These are phyloP conservation scores for Xylariaceae sp. DNA, from an alignment of 2,329 filamentous ascomycete species.

Conservation along the genomic window DNA sequence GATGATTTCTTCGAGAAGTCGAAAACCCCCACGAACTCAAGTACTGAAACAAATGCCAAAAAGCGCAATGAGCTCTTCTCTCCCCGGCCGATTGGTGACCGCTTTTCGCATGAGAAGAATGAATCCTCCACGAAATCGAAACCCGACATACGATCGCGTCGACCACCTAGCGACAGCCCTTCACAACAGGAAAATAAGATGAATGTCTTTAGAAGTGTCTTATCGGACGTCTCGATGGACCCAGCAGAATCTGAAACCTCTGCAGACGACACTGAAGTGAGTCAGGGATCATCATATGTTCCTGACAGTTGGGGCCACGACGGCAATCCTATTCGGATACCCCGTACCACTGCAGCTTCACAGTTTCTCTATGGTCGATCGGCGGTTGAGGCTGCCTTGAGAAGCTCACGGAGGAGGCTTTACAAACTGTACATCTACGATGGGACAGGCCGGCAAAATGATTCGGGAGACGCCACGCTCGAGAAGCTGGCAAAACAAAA, in stretches of 20 bases:
- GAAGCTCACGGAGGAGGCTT: slow-evolving; percentile 59
- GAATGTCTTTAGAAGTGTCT: too few relatives aligned
- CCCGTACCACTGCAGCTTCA: slow-evolving; percentile 74
- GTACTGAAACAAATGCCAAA: not conserved
- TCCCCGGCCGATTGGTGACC: not conserved
- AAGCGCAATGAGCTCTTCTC: not conserved
- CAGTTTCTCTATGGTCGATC: slow-evolving; percentile 86
- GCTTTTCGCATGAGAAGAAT: not conserved
- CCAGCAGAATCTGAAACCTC: too few relatives aligned
- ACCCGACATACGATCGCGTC: too few relatives aligned
- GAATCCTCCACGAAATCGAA: too few relatives aligned
- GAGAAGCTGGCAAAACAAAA: slow-evolving; percentile 44
- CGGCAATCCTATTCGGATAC: slow-evolving; percentile 36
- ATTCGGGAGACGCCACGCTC: slow-evolving; percentile 41
- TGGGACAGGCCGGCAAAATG: slow-evolving; percentile 49
- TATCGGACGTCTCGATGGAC: too few relatives aligned
- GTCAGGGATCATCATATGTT: too few relatives aligned
- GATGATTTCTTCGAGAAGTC: slow-evolving; percentile 1
- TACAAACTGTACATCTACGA: slow-evolving; percentile 79
- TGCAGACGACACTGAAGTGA: too few relatives aligned
- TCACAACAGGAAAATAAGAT: too few relatives aligned
- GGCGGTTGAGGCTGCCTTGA: slow-evolving; percentile 74
- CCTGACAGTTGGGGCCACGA: too few relatives aligned
- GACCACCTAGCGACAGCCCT: too few relatives aligned
- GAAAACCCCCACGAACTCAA: not conserved